Evolutionary conservation across 2,329 filamentous ascomycete species (phyloP).

Genomic region (Nannizziopsis barbatae): DNA sequence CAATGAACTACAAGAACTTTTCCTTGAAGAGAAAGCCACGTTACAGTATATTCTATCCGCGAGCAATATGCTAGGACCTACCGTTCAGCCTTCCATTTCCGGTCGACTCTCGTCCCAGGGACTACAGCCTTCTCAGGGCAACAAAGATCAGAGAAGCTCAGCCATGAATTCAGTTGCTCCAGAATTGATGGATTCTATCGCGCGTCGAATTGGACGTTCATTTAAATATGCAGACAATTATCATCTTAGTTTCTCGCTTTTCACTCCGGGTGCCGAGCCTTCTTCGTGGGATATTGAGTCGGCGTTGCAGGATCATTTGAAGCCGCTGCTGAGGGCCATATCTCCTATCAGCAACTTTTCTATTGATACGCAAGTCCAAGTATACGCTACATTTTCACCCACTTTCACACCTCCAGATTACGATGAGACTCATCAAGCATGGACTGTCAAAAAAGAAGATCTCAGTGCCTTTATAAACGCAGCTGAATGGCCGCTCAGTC

Average conservation of each 20-base stretch:
- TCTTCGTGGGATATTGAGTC: constrained; percentile 85
- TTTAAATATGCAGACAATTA: constrained; percentile 90
- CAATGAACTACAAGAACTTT: constrained; percentile 62
- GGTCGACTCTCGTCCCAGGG: constrained; percentile 26
- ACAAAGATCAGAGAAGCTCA: constrained; percentile 23
- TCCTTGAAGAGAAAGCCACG: constrained; percentile 78
- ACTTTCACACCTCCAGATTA: constrained; percentile 49
- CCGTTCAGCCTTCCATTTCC: constrained; percentile 37
- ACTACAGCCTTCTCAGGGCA: constrained; percentile 22
- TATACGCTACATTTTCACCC: constrained; percentile 64
- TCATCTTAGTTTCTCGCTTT: constrained; percentile 90
- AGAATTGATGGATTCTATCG: constrained; percentile 47
- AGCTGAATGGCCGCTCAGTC: constrained; percentile 91
- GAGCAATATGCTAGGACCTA: constrained; percentile 27
- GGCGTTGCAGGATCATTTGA: constrained; percentile 69
- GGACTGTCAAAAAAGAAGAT: constrained; percentile 68
- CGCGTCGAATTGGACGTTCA: constrained; percentile 63
- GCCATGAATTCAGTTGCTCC: constrained; percentile 33
- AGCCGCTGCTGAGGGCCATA: constrained; percentile 68
- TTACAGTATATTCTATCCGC: constrained; percentile 62
- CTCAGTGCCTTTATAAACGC: constrained; percentile 93
- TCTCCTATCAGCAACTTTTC: constrained; percentile 86
- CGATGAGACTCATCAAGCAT: constrained; percentile 45
- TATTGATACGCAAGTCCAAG: constrained; percentile 88
- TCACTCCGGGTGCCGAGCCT: constrained; percentile 65